Base-by-base conservation (phyloP, 148 eudicot species). In the Cornus kousa region DNA sequence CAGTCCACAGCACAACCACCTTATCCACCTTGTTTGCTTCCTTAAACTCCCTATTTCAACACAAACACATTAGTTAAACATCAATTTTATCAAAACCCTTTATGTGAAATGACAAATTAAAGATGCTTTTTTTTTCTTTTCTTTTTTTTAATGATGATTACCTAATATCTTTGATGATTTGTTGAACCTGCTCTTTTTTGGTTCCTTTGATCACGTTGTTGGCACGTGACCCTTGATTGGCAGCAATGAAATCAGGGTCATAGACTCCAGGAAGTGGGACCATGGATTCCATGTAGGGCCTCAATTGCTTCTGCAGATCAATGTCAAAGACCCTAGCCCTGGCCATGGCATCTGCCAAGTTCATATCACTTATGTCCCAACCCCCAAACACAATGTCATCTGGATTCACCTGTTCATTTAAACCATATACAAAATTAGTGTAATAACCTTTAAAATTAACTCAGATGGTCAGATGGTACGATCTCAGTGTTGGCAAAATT, bases 281-380 rank as follows among this genome's bases (percentile, higher is more conserved):
- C 95, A 94, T 87, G 67, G 88, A 71, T 83, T 94, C 99, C 99
- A 96, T 96, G 93, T 93, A 93, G 73, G 99, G 99, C 87, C 97
- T 87, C 39, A 96, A 83, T 74, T 93, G 99, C 85, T 93, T 96
- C 83, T 96, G 99, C 43, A 96, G 88, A 86, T 96, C 99, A 85
- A 96, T 93, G 81, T 96, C 99, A 32, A 96, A 73, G 23, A 96
- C 99, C 82, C 73, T 92, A 70, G 98, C 99, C 88, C 99, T 87
- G 33, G 89, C 86, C 98, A 93, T 93, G 39, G 98, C 86, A 85
- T 96, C 99, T 73, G 99, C 98, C 87, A 93, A 76, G 83, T 96
- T 96, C 98, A 96, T 86, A 87, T 88, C 83, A 74, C 95, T 96
- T 62, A 93, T 93, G 86, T 96, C 98, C 99, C 97, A 96, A 17